Conservation (phyloP, 1,284 basidiomycete species). For the Ustilago bromivora region DNA sequence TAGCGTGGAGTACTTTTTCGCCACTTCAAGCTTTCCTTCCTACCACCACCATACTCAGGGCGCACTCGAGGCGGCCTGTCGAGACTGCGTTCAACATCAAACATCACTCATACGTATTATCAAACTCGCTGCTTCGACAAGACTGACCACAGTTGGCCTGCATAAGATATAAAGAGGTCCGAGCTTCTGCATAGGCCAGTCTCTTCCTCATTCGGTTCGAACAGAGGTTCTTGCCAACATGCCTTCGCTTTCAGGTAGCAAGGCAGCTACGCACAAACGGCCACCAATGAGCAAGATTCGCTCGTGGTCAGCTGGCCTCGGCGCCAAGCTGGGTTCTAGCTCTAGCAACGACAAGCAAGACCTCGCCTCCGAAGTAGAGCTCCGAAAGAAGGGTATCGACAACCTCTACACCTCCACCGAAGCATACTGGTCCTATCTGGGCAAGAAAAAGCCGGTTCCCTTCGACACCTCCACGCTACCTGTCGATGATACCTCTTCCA, state of each 20-base stretch:
- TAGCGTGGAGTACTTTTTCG: neutral
- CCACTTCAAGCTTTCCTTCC: neutral
- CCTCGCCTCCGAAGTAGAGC: slow-evolving; percentile 37
- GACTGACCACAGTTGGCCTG: neutral
- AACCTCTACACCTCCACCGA: slow-evolving; percentile 47
- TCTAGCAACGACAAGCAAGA: slow-evolving; percentile 29
- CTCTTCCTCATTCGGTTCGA: neutral
- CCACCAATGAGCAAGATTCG: slow-evolving; percentile 35
- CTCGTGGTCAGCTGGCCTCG: slow-evolving; percentile 40
- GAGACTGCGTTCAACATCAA: neutral
- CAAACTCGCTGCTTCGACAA: neutral
- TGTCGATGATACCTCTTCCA: slow-evolving; percentile 34
- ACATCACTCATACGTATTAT: neutral
- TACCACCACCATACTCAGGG: neutral
- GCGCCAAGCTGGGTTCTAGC: slow-evolving; percentile 28
- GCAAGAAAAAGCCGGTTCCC: slow-evolving; percentile 50
- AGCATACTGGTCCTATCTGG: slow-evolving; percentile 48
- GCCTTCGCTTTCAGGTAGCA: neutral
- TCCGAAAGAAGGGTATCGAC: slow-evolving; percentile 42
- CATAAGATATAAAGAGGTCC: neutral
- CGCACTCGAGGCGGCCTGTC: neutral
- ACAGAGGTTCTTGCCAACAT: neutral
- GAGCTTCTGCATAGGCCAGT: neutral
- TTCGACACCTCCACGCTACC: slow-evolving; percentile 32
- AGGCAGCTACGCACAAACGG: slow-evolving; percentile 17